A percentile compares a stretch with the other conserved stretches of the same genome.
These are phyloP conservation scores for Dillenia turbinata DNA, from an alignment of 164 flowering plant species.

Conservation along the genomic window DNA sequence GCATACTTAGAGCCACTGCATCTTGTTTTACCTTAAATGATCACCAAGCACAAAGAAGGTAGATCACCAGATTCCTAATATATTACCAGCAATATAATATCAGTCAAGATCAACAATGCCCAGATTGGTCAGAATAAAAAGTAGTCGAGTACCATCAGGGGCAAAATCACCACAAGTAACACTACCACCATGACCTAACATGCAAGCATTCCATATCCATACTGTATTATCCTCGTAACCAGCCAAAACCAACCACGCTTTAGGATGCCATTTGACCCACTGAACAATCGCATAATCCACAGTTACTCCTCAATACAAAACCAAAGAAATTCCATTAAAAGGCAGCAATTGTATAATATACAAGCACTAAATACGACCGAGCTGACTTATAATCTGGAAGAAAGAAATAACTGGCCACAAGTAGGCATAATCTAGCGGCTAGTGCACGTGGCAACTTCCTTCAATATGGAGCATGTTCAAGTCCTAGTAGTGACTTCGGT, in stretches of 20 bases:
- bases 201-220: constrained; percentile 95
- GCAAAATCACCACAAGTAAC: constrained; percentile 96
- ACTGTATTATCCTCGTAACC: constrained; percentile 79
- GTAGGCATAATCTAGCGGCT: too few species aligned
- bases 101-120: constrained; percentile 1
- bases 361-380: too few species aligned
- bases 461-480: too few species aligned
- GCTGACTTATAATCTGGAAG: too few species aligned
- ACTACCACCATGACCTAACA: constrained; percentile 70
- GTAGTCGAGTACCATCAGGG: constrained; percentile 69
- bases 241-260: constrained; percentile 78
- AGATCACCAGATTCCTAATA: background rate
- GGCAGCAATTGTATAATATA: too few species aligned
- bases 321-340: too few species aligned
- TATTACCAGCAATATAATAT: background rate
- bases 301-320: background rate
- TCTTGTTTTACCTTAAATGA: constrained; percentile 59
- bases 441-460: too few species aligned
- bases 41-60: background rate
- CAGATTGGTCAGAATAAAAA: background rate
- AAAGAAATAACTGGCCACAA: too few species aligned
- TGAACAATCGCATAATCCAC: constrained; percentile 21
- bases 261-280: constrained; percentile 99
- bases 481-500: too few species aligned
- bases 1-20: constrained; percentile 95